Conservation (phyloP, 164 flowering plant genomes). For the Protea cynaroides region DNA sequence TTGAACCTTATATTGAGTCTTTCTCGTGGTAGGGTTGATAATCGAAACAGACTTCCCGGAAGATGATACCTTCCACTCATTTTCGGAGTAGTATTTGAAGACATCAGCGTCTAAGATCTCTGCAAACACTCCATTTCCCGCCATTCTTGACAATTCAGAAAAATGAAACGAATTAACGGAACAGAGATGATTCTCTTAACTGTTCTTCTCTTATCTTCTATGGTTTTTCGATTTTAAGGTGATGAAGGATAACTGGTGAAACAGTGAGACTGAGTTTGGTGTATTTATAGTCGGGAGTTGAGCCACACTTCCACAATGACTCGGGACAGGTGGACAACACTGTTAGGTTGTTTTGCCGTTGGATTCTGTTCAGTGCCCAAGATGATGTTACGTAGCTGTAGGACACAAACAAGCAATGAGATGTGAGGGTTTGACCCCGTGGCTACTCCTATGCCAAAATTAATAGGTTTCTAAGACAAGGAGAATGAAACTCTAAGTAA, state of each 20-base stretch:
- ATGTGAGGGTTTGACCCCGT: too few species aligned
- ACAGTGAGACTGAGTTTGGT: not conserved
- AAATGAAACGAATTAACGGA: not conserved
- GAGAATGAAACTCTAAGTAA: too few species aligned
- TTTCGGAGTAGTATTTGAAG: conserved; percentile 83
- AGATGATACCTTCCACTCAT: conserved; percentile 82
- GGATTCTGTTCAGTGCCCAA: too few species aligned
- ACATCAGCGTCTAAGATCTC: conserved; percentile 87
- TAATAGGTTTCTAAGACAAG: too few species aligned
- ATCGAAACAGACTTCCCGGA: conserved; percentile 85
- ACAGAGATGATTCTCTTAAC: not conserved
- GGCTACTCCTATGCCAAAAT: too few species aligned
- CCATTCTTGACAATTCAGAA: conserved; percentile 26
- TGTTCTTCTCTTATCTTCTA: too few species aligned
- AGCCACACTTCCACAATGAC: conserved; percentile 17
- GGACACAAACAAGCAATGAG: too few species aligned
- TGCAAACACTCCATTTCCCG: conserved; percentile 67
- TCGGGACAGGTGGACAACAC: too few species aligned
- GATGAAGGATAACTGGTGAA: not conserved
- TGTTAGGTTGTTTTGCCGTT: too few species aligned
- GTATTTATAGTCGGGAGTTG: conserved; percentile 1
- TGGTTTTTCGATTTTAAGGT: too few species aligned
- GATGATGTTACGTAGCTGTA: too few species aligned
- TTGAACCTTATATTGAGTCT: conserved; percentile 92
- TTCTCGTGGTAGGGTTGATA: conserved; percentile 85